Percentiles rank a stretch among this genome's conserved stretches.
phyloP scores from a whole-genome alignment of 495 filamentous ascomycete genomes.

The Immersiella caudata region DNA sequence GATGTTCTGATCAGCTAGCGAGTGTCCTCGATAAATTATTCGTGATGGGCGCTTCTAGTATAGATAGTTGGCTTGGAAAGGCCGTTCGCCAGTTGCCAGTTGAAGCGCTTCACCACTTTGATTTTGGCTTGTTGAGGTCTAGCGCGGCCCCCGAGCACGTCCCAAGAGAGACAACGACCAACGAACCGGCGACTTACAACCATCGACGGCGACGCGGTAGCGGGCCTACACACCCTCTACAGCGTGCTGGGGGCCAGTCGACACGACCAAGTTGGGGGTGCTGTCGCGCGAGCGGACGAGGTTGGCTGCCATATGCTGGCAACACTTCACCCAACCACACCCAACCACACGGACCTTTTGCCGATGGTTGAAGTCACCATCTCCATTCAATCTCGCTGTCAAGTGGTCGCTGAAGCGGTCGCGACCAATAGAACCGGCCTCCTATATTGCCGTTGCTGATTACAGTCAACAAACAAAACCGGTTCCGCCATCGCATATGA shows the following conservation, averaged over 20 bases:
- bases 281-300: not conserved
- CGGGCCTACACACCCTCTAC: not conserved
- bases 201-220: constrained; percentile 17
- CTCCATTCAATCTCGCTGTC: constrained; percentile 15
- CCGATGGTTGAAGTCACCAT: constrained; percentile 9
- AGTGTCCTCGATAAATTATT: constrained; percentile 14
- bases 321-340: constrained; percentile 8
- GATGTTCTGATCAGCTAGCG: constrained; percentile 20
- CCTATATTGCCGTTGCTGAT: constrained; percentile 14
- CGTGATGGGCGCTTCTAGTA: constrained; percentile 7
- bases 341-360: not conserved
- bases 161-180: constrained; percentile 11
- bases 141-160: not conserved
- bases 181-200: constrained; percentile 11
- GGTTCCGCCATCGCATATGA: not conserved
- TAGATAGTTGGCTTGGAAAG: not conserved
- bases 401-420: constrained; percentile 22
- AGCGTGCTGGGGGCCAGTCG: constrained; percentile 16
- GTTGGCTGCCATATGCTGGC: constrained; percentile 20
- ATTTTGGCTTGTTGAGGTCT: not conserved
- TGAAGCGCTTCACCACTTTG: not conserved
- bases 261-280: constrained; percentile 11
- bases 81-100: not conserved
- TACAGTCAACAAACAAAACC: constrained; percentile 29
- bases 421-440: constrained; percentile 14